Evolutionary conservation across 2,329 filamentous ascomycete genomes (phyloP).

Genomic region (Monilinia fructicola): DNA sequence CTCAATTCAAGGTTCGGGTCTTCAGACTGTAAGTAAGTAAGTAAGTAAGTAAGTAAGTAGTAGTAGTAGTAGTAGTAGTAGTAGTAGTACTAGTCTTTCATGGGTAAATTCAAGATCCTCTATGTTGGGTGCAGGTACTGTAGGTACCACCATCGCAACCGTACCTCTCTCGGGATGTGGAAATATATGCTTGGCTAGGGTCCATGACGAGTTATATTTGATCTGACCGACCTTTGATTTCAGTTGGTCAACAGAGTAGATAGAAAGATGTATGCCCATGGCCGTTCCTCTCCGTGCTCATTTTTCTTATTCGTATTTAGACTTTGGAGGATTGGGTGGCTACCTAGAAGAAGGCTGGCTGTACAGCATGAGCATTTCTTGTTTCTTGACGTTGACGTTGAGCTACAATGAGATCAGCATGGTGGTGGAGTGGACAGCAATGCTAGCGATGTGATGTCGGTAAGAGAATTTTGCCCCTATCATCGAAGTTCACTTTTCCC

Average conservation of each 20-base stretch:
- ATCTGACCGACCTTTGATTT: constrained; percentile 6
- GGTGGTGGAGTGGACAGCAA: not conserved
- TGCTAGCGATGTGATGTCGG: not conserved
- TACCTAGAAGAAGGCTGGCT: not conserved
- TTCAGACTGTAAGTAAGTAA: not conserved
- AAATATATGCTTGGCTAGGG: not conserved
- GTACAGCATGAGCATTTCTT: not conserved
- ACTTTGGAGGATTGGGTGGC: not conserved
- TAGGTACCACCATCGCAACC: not conserved
- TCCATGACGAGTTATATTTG: not conserved
- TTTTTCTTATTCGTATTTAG: not conserved
- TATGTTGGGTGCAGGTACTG: not conserved
- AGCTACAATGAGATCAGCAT: constrained; percentile 4
- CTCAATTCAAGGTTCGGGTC: constrained; percentile 4
- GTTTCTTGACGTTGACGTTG: not conserved
- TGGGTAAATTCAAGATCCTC: not conserved
- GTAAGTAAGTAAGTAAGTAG: too few relatives aligned
- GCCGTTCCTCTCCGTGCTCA: not conserved
- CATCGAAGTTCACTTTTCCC: not conserved
- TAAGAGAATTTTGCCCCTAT: constrained; percentile 14
- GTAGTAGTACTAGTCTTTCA: too few relatives aligned
- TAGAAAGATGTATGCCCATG: not conserved
- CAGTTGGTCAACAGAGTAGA: not conserved
- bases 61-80: too few relatives aligned
- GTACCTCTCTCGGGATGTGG: constrained; percentile 3